Base-by-base conservation (phyloP, 1,139 yeast species). In the Meyerozyma sp. region DNA sequence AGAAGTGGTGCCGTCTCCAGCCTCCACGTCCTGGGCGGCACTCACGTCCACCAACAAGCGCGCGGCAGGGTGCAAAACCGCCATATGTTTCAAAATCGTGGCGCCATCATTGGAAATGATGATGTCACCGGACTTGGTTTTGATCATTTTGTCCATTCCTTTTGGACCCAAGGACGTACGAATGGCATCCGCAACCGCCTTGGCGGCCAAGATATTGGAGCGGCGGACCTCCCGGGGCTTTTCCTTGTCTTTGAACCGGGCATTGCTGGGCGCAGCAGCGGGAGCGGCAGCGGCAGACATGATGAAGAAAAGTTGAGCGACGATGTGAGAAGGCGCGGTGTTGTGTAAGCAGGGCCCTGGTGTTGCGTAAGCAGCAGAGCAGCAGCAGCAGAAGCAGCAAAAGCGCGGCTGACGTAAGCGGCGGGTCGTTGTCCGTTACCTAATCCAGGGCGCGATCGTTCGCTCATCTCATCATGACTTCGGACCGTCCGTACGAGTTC, bases 81-180 rank as follows among this genome's bases (percentile, higher is more conserved):
- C 98, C 94, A 94, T 93, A 62, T 94, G 98, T 59, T 89, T 85
- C 55, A 94, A 73, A 57, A 94, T 94, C 14, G 98, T 90, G 62
- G 95, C 98, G 36, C 99, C 99, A 67, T 93, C 99, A 63, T 93
- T 94, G 50, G 98, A 90, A 54, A 94, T 91, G 59, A 93, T 86
- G 55, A 93, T 87, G 59, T 93, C 93, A 34, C 98, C 98, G 42
- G 79, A 79, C 44, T 91, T 85, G 28, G 98, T 90, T 66, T 88
- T 90, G 69, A 88, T 88, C 98, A 93, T 93, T 73, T 94, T 94
- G 65, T 93, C 99, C 98, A 93, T 93, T 48, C 99, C 98, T 65
- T 90, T 91, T 43, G 99, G 99, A 30, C 99, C 99, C 47, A 93
- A 73, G 9, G 98, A 90, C 3, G 99, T 93, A 65, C 98, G 79